These are phyloP conservation scores for Candida railenensis DNA, from an alignment of 805 yeast genomes.

Conservation along the genomic window DNA sequence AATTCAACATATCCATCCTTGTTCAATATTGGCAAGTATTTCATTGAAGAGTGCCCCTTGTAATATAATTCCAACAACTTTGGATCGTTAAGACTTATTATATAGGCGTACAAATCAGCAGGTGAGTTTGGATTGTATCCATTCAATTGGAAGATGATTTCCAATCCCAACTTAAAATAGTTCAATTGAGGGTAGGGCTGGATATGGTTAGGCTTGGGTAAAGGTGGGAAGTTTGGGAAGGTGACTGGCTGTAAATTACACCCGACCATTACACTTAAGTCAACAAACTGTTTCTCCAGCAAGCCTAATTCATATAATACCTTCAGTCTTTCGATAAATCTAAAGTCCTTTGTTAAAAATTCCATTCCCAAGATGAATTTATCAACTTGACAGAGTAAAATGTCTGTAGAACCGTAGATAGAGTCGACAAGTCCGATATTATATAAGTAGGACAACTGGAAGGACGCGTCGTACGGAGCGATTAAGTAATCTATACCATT, in stretches of 20 bases:
- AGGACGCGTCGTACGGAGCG: constrained; percentile 80
- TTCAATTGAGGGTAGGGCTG: constrained; percentile 41
- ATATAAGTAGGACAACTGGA: constrained; percentile 73
- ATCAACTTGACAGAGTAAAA: constrained; percentile 62
- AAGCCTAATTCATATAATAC: constrained; percentile 62
- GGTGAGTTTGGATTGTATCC: constrained; percentile 23
- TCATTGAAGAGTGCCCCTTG: constrained; percentile 67
- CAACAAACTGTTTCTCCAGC: constrained; percentile 66
- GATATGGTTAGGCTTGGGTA: constrained; percentile 38
- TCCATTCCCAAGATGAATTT: constrained; percentile 74
- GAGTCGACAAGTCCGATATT: constrained; percentile 61
- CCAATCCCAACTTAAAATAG: constrained; percentile 40
- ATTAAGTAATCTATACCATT: constrained; percentile 63
- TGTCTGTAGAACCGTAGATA: constrained; percentile 83
- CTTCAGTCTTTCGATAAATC: constrained; percentile 58
- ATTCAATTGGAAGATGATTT: constrained; percentile 34
- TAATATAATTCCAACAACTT: constrained; percentile 51
- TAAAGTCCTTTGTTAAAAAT: constrained; percentile 60
- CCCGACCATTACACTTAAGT: constrained; percentile 76
- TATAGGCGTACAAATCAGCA: constrained; percentile 41
- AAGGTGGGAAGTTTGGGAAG: constrained; percentile 51
- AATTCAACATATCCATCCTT: constrained; percentile 68
- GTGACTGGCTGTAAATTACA: constrained; percentile 69
- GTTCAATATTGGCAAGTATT: constrained; percentile 72
- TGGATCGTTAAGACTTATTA: constrained; percentile 47